Conservation (phyloP, 306 rosid genomes). For the Sicyos edulis region DNA sequence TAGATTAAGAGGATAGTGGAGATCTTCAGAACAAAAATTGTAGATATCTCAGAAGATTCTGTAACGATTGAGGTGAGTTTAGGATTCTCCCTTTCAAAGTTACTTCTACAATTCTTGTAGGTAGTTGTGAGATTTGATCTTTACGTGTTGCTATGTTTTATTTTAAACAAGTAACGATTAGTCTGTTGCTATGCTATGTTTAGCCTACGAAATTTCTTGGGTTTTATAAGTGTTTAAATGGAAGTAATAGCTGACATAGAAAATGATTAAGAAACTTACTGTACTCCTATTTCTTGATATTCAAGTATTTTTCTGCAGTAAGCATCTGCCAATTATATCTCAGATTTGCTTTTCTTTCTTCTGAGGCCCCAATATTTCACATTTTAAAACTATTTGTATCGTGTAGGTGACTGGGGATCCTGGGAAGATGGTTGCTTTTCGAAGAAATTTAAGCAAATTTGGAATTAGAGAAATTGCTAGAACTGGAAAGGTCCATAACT, state of each 20-base stretch:
- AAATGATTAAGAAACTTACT: not conserved
- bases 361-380: not conserved
- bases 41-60: conserved; percentile 41
- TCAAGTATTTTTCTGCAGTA: not conserved
- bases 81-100: not conserved
- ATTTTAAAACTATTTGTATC: conserved; percentile 17
- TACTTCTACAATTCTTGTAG: conserved; percentile 6
- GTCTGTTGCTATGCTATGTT: not conserved
- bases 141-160: too few relatives aligned
- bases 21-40: conserved; percentile 45
- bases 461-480: conserved; percentile 51
- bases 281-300: not conserved
- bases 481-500: conserved; percentile 45
- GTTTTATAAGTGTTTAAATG: not conserved
- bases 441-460: conserved; percentile 43
- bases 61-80: conserved; percentile 47
- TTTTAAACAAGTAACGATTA: too few relatives aligned
- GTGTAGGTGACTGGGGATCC: conserved; percentile 57
- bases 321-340: not conserved
- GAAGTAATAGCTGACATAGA: not conserved
- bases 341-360: not conserved
- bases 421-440: conserved; percentile 49
- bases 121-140: conserved; percentile 1
- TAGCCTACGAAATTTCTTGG: not conserved
- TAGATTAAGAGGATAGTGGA: conserved; percentile 58